phyloP scores from a whole-genome alignment of 1,139 yeast species.

The Eremothecium gossypii region DNA sequence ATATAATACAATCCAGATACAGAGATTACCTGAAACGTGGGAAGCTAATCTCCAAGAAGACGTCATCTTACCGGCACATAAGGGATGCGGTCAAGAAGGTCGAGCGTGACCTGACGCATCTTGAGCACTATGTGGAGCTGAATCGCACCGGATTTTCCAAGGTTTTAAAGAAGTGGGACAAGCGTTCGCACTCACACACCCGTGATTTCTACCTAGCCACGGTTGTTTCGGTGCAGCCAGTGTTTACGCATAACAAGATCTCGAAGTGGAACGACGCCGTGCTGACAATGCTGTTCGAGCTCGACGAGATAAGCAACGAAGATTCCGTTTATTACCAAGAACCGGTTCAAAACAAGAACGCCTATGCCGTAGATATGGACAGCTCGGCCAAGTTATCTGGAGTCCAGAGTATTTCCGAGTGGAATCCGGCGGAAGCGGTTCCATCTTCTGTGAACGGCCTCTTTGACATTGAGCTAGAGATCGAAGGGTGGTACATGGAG shows the following conservation, averaged over 20 bases:
- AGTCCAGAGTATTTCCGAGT: neutral
- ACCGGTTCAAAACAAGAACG: neutral
- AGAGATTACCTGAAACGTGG: slow-evolving; percentile 43
- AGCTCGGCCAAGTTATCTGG: neutral
- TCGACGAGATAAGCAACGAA: slow-evolving; percentile 81
- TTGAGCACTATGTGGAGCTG: slow-evolving; percentile 87
- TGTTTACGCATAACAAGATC: slow-evolving; percentile 82
- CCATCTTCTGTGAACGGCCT: slow-evolving; percentile 1
- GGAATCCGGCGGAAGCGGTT: neutral
- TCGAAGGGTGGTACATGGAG: slow-evolving; percentile 29
- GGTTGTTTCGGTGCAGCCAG: slow-evolving; percentile 94
- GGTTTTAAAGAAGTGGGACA: slow-evolving; percentile 96
- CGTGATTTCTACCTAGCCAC: slow-evolving; percentile 84
- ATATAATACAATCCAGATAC: slow-evolving; percentile 66
- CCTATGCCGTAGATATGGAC: neutral
- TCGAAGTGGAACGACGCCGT: slow-evolving; percentile 69
- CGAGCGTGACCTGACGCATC: slow-evolving; percentile 75
- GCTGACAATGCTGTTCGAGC: slow-evolving; percentile 52
- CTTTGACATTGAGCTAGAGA: slow-evolving; percentile 22
- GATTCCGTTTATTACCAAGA: slow-evolving; percentile 1
- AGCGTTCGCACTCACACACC: slow-evolving; percentile 87
- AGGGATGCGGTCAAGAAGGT: slow-evolving; percentile 86
- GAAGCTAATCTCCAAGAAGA: slow-evolving; percentile 39
- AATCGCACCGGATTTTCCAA: slow-evolving; percentile 94
- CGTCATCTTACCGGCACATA: slow-evolving; percentile 53